Conservation (phyloP, 371 early-diverging fungal genomes). For the Mucor plumbeus region DNA sequence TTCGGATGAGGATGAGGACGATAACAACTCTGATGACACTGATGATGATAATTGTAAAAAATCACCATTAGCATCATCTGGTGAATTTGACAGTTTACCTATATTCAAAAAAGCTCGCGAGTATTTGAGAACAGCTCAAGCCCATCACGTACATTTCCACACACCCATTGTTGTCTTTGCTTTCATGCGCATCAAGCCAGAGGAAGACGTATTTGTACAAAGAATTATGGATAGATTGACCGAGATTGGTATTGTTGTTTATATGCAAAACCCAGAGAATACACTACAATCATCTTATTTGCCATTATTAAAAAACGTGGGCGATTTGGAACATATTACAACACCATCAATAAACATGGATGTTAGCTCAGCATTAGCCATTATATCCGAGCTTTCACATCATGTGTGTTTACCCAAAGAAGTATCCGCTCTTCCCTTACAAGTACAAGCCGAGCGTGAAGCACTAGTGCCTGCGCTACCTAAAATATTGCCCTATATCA, state of each 20-base stretch:
- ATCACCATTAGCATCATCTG: constrained; percentile 3
- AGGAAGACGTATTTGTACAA: constrained; percentile 43
- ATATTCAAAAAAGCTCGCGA: constrained; percentile 57
- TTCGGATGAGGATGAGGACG: not conserved
- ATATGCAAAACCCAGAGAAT: constrained; percentile 22
- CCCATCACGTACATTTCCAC: constrained; percentile 56
- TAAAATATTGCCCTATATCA: constrained; percentile 37
- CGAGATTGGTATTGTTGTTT: constrained; percentile 45
- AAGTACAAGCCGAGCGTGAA: constrained; percentile 58
- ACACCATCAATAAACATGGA: constrained; percentile 57
- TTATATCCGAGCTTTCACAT: constrained; percentile 57
- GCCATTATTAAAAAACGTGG: constrained; percentile 14
- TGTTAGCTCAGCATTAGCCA: constrained; percentile 57
- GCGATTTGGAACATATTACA: constrained; percentile 18
- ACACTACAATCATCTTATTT: constrained; percentile 5
- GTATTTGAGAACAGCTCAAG: constrained; percentile 49
- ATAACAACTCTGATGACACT: not conserved
- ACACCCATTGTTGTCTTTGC: constrained; percentile 60
- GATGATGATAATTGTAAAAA: not conserved
- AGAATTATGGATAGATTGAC: constrained; percentile 41
- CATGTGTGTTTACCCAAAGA: constrained; percentile 42
- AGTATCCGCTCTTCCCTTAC: constrained; percentile 53
- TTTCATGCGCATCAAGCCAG: constrained; percentile 50
- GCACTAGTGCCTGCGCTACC: constrained; percentile 43
- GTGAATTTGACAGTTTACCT: constrained; percentile 43